Evolutionary conservation across 2,329 filamentous ascomycete genomes (phyloP), one percentile per base, ranked within the genome.

Genomic region (Epichloe sp.): DNA sequence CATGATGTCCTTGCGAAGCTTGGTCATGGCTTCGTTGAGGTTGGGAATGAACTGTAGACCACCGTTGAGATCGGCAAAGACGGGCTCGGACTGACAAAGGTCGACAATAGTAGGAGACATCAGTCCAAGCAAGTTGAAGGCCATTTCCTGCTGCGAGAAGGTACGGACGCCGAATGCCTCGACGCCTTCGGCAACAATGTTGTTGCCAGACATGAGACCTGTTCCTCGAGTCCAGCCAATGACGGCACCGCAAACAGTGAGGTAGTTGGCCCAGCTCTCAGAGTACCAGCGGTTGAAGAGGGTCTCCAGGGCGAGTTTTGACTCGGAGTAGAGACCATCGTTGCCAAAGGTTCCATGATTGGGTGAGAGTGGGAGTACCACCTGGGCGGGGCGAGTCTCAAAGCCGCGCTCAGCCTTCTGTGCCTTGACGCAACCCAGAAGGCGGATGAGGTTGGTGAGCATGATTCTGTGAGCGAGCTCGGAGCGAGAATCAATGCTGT

Each of bases 211-310:
- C 91, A 98, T 98, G 61, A 98, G 82, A 65, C 93, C 93, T 56
- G 93, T 98, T 58, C 91, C 93, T 72, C 93, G 91, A 60, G 93
- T 98, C 93, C 93, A 98, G 56, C 93, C 93, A 65, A 98, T 98
- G 68, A 97, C 88, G 56, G 91, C 91, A 74, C 93, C 93, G 61
- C 93, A 98, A 60, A 98, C 93, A 54, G 91, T 97, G 62, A 98
- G 88, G 74, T 94, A 98, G 72, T 91, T 91, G 58, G 82, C 85
- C 93, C 93, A 98, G 73, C 82, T 90, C 73, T 98, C 93, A 0
- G 93, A 95, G 70, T 95, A 86, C 93, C 93, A 98, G 60, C 93
- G 82, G 74, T 95, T 96, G 80, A 98, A 97, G 38, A 98, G 80
- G 4, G 93, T 97, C 76, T 98, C 93, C 8, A 98, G 78, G 43